phyloP scores from a whole-genome alignment of 1,284 basidiomycete species.

The Fistulinella cinereoalba region DNA sequence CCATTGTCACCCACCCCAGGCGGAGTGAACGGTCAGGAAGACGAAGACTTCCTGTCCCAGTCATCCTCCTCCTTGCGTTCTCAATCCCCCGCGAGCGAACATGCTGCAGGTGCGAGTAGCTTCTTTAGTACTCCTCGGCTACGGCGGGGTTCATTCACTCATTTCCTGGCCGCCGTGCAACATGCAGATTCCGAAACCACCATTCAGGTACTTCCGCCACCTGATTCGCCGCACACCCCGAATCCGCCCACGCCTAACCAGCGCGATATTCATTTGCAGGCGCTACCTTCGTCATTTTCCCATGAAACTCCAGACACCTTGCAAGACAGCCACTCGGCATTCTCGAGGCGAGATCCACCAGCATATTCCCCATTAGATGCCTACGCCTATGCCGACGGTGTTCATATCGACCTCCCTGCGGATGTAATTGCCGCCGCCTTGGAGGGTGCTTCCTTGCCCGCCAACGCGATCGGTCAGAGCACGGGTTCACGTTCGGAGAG shows the following conservation, averaged over 20 bases:
- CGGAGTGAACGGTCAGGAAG: constrained; percentile 20
- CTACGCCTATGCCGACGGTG: constrained; percentile 74
- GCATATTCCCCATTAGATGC: constrained; percentile 82
- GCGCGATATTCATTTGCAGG: constrained; percentile 75
- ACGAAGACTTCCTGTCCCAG: constrained; percentile 32
- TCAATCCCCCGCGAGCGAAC: constrained; percentile 50
- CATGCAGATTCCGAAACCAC: constrained; percentile 60
- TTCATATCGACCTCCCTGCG: constrained; percentile 77
- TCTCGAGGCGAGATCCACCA: constrained; percentile 63
- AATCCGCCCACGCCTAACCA: constrained; percentile 77
- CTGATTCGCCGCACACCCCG: constrained; percentile 68
- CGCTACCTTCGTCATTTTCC: constrained; percentile 43
- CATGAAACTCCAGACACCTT: constrained; percentile 22
- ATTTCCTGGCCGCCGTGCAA: constrained; percentile 53
- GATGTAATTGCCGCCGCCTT: constrained; percentile 79
- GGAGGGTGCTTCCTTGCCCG: constrained; percentile 62
- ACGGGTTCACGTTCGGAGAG: constrained; percentile 51
- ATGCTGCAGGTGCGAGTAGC: constrained; percentile 70
- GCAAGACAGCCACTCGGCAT: constrained; percentile 19
- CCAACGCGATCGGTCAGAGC: constrained; percentile 50
- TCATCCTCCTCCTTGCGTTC: constrained; percentile 44
- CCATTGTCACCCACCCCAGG: constrained; percentile 43
- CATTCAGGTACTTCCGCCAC: constrained; percentile 68
- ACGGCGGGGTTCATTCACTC: constrained; percentile 56
- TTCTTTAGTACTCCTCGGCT: constrained; percentile 71